phyloP scores from a whole-genome alignment of 192 early-diverging fungal species.

The Chytriomyces confervae region DNA sequence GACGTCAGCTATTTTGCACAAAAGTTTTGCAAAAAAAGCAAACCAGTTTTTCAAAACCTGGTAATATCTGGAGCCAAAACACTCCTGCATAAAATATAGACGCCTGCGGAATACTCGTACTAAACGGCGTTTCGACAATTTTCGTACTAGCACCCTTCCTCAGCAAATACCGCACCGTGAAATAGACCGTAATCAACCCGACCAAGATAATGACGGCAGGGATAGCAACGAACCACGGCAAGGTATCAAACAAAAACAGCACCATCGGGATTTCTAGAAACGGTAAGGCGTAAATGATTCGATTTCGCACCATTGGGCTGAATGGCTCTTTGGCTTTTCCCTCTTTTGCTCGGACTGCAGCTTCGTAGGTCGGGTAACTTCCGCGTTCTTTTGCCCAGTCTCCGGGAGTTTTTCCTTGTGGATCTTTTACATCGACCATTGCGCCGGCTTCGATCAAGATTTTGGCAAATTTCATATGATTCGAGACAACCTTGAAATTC shows the following conservation, averaged over 20 bases:
- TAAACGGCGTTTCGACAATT: constrained; percentile 79
- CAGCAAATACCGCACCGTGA: constrained; percentile 66
- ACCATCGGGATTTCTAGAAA: constrained; percentile 66
- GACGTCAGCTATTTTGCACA: background rate
- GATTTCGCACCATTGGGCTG: constrained; percentile 61
- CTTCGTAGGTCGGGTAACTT: constrained; percentile 37
- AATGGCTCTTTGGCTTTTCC: constrained; percentile 5
- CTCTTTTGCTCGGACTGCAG: constrained; percentile 32
- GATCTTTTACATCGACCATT: constrained; percentile 67
- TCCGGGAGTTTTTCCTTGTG: constrained; percentile 76
- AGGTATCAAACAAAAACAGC: constrained; percentile 61
- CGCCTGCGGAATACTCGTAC: constrained; percentile 86
- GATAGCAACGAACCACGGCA: constrained; percentile 81
- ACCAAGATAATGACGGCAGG: constrained; percentile 62
- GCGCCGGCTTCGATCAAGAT: constrained; percentile 79
- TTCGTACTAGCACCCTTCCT: constrained; percentile 36
- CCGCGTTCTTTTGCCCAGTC: constrained; percentile 81
- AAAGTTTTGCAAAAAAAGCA: too few species aligned
- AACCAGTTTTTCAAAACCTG: constrained; percentile 58
- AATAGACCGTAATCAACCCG: constrained; percentile 59
- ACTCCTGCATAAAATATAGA: constrained; percentile 74
- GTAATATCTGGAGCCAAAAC: constrained; percentile 74
- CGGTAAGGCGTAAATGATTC: constrained; percentile 73
- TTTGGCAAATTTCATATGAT: constrained; percentile 58
- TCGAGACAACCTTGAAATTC: constrained; percentile 48